Evolutionary conservation across 1,284 basidiomycete species (phyloP).

Genomic region (Wolfiporia cocos): DNA sequence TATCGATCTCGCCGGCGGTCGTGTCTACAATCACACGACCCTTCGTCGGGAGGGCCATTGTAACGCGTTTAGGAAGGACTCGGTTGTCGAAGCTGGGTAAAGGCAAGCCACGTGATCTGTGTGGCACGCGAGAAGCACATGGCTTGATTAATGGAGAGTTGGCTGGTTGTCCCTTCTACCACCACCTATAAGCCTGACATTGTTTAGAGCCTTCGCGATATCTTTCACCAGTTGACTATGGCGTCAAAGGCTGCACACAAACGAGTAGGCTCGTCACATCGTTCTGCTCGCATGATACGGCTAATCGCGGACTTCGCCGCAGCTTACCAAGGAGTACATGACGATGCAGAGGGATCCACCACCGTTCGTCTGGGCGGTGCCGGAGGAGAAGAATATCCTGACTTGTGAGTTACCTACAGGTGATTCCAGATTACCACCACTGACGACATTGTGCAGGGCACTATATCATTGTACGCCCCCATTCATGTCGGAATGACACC

Average conservation of each 20-base stretch:
- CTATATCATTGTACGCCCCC: constrained; percentile 81
- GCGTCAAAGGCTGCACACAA: constrained; percentile 81
- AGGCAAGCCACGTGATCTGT: not conserved
- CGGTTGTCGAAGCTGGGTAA: no score
- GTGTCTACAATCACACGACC: constrained; percentile 89
- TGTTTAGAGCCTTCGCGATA: not conserved
- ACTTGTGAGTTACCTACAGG: constrained; percentile 51
- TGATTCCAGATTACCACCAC: not conserved
- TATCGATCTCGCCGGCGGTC: constrained; percentile 87
- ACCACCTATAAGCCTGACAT: no score
- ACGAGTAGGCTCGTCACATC: constrained; percentile 48
- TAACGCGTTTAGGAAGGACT: no score
- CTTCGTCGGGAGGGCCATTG: constrained; percentile 75
- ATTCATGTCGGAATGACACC: no score
- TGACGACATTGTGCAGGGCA: constrained; percentile 56
- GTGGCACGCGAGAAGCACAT: not conserved
- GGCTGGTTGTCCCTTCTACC: constrained; percentile 1
- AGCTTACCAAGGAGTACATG: constrained; percentile 89
- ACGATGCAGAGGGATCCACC: constrained; percentile 92
- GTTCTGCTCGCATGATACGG: not conserved
- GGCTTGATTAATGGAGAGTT: not conserved
- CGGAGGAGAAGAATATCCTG: constrained; percentile 95
- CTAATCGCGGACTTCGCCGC: constrained; percentile 10
- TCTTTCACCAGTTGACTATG: constrained; percentile 36
- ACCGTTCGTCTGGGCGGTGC: constrained; percentile 89